Percentiles rank a stretch among this genome's conserved stretches.
Evolutionary conservation across 805 yeast species (phyloP).

Genomic region (Lipomyces lipofer): DNA sequence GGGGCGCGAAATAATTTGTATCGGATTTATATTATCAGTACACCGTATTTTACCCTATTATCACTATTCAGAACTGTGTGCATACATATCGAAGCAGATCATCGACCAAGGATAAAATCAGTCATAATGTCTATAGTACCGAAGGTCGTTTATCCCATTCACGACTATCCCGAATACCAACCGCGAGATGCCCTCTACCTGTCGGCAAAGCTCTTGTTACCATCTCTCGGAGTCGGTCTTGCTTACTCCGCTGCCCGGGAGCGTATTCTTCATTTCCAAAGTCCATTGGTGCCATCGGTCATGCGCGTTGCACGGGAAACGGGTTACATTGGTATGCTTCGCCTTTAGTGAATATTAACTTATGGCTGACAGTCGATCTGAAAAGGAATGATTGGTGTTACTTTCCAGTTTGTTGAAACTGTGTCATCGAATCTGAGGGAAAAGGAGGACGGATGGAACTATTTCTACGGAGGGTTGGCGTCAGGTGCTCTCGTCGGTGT

Average conservation of each 20-base stretch:
- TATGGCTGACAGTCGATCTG: too few species aligned
- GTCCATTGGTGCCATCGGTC: conserved; percentile 1
- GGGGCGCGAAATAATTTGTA: too few species aligned
- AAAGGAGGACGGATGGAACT: conserved; percentile 60
- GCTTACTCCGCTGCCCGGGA: conserved; percentile 14
- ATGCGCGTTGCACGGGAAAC: conserved; percentile 11
- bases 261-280: conserved; percentile 12
- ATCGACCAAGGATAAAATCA: too few species aligned
- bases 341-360: too few species aligned
- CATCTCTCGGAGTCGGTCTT: conserved; percentile 9
- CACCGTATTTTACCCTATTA: too few species aligned
- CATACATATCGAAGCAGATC: too few species aligned
- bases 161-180: conserved; percentile 48
- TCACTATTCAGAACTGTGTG: too few species aligned
- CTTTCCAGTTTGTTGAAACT: conserved; percentile 46
- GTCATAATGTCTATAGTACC: conserved; percentile 24
- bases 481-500: conserved; percentile 22
- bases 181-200: conserved; percentile 58
- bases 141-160: conserved; percentile 34
- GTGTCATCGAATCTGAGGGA: conserved; percentile 61
- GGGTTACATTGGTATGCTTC: conserved; percentile 7
- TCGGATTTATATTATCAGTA: too few species aligned
- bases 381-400: conserved; percentile 55
- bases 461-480: conserved; percentile 23
- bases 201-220: conserved; percentile 43